These are phyloP conservation scores for Colletotrichum destructivum DNA, from an alignment of 2,329 filamentous ascomycete genomes.

Conservation along the genomic window DNA sequence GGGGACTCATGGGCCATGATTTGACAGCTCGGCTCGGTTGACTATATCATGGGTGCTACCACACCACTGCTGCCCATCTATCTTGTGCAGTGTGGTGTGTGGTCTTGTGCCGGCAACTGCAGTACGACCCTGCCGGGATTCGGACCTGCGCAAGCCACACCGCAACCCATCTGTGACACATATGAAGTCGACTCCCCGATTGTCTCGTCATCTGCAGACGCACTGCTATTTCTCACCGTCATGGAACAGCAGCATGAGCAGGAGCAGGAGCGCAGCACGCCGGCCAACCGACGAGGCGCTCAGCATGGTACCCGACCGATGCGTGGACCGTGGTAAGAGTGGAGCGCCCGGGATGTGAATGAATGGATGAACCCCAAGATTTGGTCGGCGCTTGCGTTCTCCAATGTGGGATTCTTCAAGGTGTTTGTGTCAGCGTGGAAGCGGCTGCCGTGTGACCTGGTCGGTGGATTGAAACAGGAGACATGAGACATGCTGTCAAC, in stretches of 20 bases:
- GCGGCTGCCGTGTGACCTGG: neutral
- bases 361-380: conserved; percentile 1
- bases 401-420: neutral
- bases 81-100: neutral
- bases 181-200: neutral
- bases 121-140: conserved; percentile 7
- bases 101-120: conserved; percentile 1
- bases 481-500: conserved; percentile 6
- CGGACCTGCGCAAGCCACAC: conserved; percentile 30
- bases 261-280: neutral
- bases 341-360: neutral
- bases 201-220: conserved; percentile 7
- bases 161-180: neutral
- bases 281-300: neutral
- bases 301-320: neutral
- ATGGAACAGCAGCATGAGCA: neutral
- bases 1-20: neutral
- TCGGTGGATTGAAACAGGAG: neutral
- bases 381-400: neutral
- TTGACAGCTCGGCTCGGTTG: neutral
- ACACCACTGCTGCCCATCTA: conserved; percentile 1
- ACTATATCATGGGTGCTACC: neutral
- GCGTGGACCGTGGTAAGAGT: conserved; percentile 6
- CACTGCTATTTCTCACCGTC: conserved; percentile 1
- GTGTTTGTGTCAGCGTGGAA: neutral